Conservation (phyloP, 2,329 filamentous ascomycete species). For the Cladophialophora carrionii region DNA sequence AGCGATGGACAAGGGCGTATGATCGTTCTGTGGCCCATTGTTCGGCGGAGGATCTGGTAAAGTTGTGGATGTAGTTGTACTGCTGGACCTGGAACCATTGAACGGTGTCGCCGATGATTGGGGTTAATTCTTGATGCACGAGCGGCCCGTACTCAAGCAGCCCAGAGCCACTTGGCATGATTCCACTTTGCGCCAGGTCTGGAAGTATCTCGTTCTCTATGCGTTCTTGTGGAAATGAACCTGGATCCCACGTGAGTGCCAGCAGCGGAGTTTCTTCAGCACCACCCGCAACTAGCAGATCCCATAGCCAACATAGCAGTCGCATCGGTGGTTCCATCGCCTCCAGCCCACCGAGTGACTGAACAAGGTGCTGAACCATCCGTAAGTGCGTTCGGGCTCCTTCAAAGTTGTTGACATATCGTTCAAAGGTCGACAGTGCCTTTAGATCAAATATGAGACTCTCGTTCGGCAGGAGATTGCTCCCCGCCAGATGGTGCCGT, state of each 20-base stretch:
- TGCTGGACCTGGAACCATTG: constrained; percentile 31
- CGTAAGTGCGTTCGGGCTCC: constrained; percentile 28
- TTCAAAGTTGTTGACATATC: constrained; percentile 28
- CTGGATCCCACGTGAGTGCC: constrained; percentile 26
- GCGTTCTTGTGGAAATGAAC: constrained; percentile 12
- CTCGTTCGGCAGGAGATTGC: constrained; percentile 17
- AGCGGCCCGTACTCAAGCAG: constrained; percentile 14
- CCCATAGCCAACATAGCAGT: constrained; percentile 23
- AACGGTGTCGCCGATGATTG: constrained; percentile 20
- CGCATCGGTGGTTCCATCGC: constrained; percentile 18
- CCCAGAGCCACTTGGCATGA: constrained; percentile 20
- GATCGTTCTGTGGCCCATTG: constrained; percentile 20
- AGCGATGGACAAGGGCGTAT: constrained; percentile 25
- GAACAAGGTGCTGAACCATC: constrained; percentile 30
- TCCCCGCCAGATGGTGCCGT: constrained; percentile 21
- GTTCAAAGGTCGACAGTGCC: constrained; percentile 28
- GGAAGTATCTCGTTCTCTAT: constrained; percentile 19
- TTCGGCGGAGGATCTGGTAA: constrained; percentile 7
- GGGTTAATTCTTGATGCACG: constrained; percentile 8
- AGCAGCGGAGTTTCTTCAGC: constrained; percentile 24
- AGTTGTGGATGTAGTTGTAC: constrained; percentile 20
- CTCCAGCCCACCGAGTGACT: constrained; percentile 18
- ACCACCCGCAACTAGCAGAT: constrained; percentile 23
- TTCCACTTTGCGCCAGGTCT: constrained; percentile 14
- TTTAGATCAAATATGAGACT: constrained; percentile 29